Evolutionary conservation across 345 rosid genomes (phyloP), one percentile per base, ranked within the genome.

Genomic region (Sonneratia alba): DNA sequence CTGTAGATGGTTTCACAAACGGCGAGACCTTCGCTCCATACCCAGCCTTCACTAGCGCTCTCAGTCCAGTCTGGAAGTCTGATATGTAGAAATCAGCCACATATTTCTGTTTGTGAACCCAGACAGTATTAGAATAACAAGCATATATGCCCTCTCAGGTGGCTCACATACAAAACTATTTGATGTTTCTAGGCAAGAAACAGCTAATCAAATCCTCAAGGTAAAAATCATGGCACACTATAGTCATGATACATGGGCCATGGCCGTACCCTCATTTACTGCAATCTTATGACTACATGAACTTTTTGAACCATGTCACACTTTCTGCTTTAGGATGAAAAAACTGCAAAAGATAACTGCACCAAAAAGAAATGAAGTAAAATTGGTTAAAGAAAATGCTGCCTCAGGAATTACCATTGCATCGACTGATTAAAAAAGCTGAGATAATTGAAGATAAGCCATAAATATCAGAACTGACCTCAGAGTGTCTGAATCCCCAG

Each of bases 1-100:
- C 91, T 21, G 92, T 85, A 56, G 87, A 53, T 45, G 94, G 88
- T 72, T 78, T 77, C 68, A 91, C 94, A 79, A 89, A 89, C 2
- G 97, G 88, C 71, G 97, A 81, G 81, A 93, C 94, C 85, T 88
- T 89, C 3, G 98, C 86, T 73, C 98, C 98, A 72, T 86, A 85
- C 43, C 98, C 98, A 2, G 96, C 96, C 84, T 91, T 91, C 65
- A 93, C 97, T 74, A 89, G 71, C 53, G 98, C 98, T 76, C 98
- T 83, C 49, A 93, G 81, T 66, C 98, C 98, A 18, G 97, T 87
- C 42, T 91, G 98, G 64, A 93, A 89, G 78, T 93, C 98, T 43
- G 98, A 93, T 65, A 93, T 78, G 85, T 93, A 93, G 79, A 93
- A 93, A 79, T 93, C 98, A 9, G 94, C 85, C 73, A 88, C 91